Evolutionary conservation across 768 basidiomycete species (phyloP).

Genomic region (Leucosporidium yakuticum): DNA sequence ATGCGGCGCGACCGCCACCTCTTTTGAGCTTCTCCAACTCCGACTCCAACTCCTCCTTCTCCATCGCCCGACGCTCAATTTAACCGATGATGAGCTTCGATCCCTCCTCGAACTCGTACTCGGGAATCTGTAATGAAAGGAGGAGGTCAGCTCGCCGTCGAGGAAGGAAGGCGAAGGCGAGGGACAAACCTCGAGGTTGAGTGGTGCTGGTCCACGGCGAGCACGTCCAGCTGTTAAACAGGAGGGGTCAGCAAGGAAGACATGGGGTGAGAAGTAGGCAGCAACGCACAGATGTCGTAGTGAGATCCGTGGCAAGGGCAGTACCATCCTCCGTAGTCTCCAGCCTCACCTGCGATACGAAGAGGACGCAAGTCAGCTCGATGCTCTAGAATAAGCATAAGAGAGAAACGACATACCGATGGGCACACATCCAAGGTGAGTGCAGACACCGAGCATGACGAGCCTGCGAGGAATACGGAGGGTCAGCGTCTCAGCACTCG

Average conservation of each 20-base stretch:
- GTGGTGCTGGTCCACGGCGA: constrained; percentile 94
- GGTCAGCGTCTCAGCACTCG: constrained; percentile 11
- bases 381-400: neutral
- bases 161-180: constrained; percentile 46
- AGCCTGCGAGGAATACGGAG: constrained; percentile 39
- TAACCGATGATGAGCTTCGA: constrained; percentile 10
- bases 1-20: too few species aligned
- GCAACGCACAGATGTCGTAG: constrained; percentile 66
- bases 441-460: constrained; percentile 66
- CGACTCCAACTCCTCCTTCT: too few species aligned
- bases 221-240: constrained; percentile 69
- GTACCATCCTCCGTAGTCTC: constrained; percentile 95
- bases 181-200: constrained; percentile 79
- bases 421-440: constrained; percentile 96
- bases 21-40: too few species aligned
- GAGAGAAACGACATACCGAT: constrained; percentile 52
- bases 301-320: constrained; percentile 85
- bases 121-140: constrained; percentile 41
- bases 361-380: neutral
- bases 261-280: constrained; percentile 37
- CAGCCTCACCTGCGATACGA: constrained; percentile 55
- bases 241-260: neutral
- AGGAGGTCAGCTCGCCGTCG: constrained; percentile 69
- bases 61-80: neutral
- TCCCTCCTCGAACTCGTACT: constrained; percentile 29